A percentile compares a stretch with the other conserved stretches of the same genome.
Evolutionary conservation across 2,329 filamentous ascomycete species (phyloP).

Genomic region (Diplocarpon mali): DNA sequence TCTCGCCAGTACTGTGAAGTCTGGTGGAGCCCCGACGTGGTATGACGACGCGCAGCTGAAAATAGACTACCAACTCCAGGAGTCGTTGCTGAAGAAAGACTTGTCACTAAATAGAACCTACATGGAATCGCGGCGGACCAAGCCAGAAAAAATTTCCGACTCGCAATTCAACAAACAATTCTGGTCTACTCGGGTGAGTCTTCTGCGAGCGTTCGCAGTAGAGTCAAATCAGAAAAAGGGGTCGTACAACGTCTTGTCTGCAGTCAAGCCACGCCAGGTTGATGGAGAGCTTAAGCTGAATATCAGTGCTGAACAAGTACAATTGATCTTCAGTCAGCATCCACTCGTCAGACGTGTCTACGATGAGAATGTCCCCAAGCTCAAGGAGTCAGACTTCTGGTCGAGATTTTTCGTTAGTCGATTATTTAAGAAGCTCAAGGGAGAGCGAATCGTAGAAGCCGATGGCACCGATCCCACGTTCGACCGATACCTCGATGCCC

Average conservation of each 20-base stretch:
- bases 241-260: conserved; percentile 86
- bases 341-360: conserved; percentile 83
- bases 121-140: conserved; percentile 70
- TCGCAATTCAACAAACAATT: conserved; percentile 84
- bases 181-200: conserved; percentile 79
- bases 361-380: conserved; percentile 79
- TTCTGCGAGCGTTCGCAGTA: conserved; percentile 82
- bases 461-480: conserved; percentile 71
- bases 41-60: conserved; percentile 75
- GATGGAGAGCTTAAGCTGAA: conserved; percentile 69
- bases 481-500: conserved; percentile 72
- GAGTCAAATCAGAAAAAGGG: conserved; percentile 79
- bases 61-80: conserved; percentile 70
- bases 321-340: conserved; percentile 87
- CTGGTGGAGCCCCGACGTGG: conserved; percentile 44
- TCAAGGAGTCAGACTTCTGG: conserved; percentile 80
- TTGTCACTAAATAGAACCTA: conserved; percentile 69
- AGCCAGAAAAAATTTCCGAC: conserved; percentile 72
- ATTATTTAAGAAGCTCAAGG: conserved; percentile 81
- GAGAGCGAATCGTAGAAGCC: conserved; percentile 70
- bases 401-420: conserved; percentile 86
- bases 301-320: conserved; percentile 83
- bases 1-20: conserved; percentile 59
- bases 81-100: conserved; percentile 78
- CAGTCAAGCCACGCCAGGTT: conserved; percentile 69